These are phyloP conservation scores for Scheffersomyces titani DNA, from an alignment of 1,139 yeast genomes.

Conservation along the genomic window DNA sequence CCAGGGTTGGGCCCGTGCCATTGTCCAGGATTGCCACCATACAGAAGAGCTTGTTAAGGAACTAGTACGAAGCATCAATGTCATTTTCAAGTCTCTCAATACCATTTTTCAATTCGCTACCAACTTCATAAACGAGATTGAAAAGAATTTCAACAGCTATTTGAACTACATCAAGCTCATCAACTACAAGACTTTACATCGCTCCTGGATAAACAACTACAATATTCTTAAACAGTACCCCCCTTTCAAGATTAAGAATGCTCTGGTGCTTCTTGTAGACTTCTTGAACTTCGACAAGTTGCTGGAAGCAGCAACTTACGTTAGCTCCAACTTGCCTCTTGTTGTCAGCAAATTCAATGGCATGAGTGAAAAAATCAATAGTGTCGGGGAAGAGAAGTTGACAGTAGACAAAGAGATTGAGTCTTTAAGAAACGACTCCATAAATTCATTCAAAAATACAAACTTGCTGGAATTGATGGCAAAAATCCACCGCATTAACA, in stretches of 20 bases:
- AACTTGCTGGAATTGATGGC: constrained; percentile 6
- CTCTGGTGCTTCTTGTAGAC: constrained; percentile 20
- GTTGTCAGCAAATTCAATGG: constrained; percentile 40
- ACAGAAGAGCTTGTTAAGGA: constrained; percentile 22
- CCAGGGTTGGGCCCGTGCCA: constrained; percentile 30
- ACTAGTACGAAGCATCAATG: constrained; percentile 31
- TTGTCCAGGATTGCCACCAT: constrained; percentile 19
- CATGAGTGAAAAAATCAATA: constrained; percentile 32
- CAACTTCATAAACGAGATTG: constrained; percentile 50
- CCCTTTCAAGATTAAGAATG: constrained; percentile 18
- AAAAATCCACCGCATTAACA: constrained; percentile 4
- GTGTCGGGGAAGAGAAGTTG: constrained; percentile 28
- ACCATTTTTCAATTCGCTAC: constrained; percentile 62
- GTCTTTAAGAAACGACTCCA: constrained; percentile 35
- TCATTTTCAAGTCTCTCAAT: constrained; percentile 53
- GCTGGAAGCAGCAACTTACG: constrained; percentile 21
- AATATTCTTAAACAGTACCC: constrained; percentile 41
- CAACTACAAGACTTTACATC: constrained; percentile 46
- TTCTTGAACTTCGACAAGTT: constrained; percentile 29
- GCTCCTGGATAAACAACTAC: constrained; percentile 51
- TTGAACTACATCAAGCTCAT: constrained; percentile 49
- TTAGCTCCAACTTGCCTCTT: constrained; percentile 29
- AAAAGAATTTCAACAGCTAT: constrained; percentile 52
- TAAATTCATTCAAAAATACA: constrained; percentile 26
- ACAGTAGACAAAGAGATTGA: constrained; percentile 36